Evolutionary conservation across 75 land plant species (phyloP).

Genomic region (Isoetes taiwanensis): DNA sequence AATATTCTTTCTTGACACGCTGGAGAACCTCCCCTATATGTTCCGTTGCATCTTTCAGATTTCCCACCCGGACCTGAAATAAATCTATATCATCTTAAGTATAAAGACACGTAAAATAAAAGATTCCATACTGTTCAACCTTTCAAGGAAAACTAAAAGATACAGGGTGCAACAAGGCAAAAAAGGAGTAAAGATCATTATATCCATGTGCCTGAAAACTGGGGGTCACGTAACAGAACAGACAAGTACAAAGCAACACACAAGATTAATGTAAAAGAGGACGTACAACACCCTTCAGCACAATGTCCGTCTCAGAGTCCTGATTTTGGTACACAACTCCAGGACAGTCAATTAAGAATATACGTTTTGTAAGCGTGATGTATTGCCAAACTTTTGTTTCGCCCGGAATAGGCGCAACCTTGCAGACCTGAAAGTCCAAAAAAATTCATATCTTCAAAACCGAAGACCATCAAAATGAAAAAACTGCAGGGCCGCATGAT

Average conservation of each 20-base stretch:
- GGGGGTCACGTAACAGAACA: too few species aligned
- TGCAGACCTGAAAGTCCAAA: conserved; percentile 58
- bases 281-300: conserved; percentile 94
- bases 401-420: conserved; percentile 96
- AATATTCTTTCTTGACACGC: conserved; percentile 81
- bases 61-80: conserved; percentile 78
- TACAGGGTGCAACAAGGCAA: too few species aligned
- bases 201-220: too few species aligned
- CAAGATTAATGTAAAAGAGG: not conserved
- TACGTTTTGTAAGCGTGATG: conserved; percentile 89
- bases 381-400: conserved; percentile 99
- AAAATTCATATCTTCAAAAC: not conserved
- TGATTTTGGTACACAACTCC: conserved; percentile 90
- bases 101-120: not conserved
- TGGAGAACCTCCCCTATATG: conserved; percentile 83
- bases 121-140: not conserved
- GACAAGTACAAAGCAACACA: too few species aligned
- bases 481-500: too few species aligned
- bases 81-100: not conserved
- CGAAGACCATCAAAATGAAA: too few species aligned
- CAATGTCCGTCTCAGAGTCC: conserved; percentile 87
- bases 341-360: conserved; percentile 92
- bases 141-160: too few species aligned
- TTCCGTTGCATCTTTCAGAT: conserved; percentile 88
- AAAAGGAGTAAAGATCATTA: not conserved